Base-by-base conservation (phyloP, 371 early-diverging fungal species). In the Lichtheimia hyalospora region DNA sequence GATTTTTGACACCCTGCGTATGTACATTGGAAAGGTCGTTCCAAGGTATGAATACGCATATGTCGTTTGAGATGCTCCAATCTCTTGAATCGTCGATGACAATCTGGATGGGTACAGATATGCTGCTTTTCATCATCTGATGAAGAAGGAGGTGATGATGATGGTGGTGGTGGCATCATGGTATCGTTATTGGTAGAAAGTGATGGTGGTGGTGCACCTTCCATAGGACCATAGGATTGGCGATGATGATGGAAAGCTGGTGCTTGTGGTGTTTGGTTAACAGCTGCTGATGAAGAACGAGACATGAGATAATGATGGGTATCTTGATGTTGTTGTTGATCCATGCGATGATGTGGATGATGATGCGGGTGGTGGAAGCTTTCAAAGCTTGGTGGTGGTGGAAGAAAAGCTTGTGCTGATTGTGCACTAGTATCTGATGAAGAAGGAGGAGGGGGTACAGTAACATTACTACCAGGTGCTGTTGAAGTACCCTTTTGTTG, bases 41-140 rank as follows among this genome's bases (percentile, higher is more conserved):
- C 90, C 59, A 89, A 82, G n/a, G 92, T 92, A 70, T 95, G 96
- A 43, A 89, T 90, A 24, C 93, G 89, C 72, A 86, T 77, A 64
- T 95, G 96, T 28, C 97, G 82, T 60, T 92, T 91, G 49, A 96
- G 74, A 69, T 96, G 95, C 66, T 96, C 96, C 56, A 86, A 77
- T 15, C 96, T 84, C 67, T 94, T 92, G 68, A 89, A 89, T 25
- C 79, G 61, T 48, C 75, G 70, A 20, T 78, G 74, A 48, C 88
- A 88, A 8, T 74, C 67, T 16, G 80, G 78, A 20, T 82, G 76
- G 5, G 62, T 66, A 57, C 88, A 87, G 3, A 79, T 71, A 62
- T 85, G 82, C n/a, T 79, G 73, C 44, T 79, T 77, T 57, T 72
- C 68, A 14, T 61, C 61, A 42, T 57, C 48, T 8, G 57, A 58